These are phyloP conservation scores for Sporothrix humicola DNA, from an alignment of 2,329 filamentous ascomycete genomes.

Conservation along the genomic window DNA sequence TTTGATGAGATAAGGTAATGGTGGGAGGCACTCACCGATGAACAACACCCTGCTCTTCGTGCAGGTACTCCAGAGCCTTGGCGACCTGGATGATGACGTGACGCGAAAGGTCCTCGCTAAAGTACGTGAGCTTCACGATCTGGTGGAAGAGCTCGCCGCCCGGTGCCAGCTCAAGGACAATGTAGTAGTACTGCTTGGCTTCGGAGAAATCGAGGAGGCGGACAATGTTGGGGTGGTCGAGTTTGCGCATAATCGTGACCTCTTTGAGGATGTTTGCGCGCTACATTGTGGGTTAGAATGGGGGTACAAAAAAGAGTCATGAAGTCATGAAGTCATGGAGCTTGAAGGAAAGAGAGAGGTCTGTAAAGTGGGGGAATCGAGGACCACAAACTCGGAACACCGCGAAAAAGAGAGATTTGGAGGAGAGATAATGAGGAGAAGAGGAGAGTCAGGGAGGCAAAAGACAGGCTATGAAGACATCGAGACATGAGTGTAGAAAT, in stretches of 20 bases:
- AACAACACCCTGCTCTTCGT: conserved; percentile 93
- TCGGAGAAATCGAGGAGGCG: conserved; percentile 93
- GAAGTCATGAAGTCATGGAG: background rate
- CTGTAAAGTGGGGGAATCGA: background rate
- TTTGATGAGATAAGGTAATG: no score
- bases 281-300: conserved; percentile 54
- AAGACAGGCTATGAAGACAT: conserved; percentile 18
- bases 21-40: conserved; percentile 73
- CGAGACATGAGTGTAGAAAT: background rate
- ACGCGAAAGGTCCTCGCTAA: conserved; percentile 91
- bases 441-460: background rate
- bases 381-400: conserved; percentile 1
- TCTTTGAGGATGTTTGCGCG: conserved; percentile 97
- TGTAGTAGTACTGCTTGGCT: conserved; percentile 95
- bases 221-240: conserved; percentile 96
- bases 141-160: conserved; percentile 98
- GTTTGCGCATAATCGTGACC: conserved; percentile 96
- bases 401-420: background rate
- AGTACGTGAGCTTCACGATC: conserved; percentile 96
- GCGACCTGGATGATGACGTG: conserved; percentile 96
- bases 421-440: background rate
- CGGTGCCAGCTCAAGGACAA: conserved; percentile 91
- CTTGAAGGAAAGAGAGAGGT: background rate
- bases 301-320: background rate
- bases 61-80: conserved; percentile 89